Evolutionary conservation across 768 basidiomycete genomes (phyloP).

Genomic region (Serendipita indica): DNA sequence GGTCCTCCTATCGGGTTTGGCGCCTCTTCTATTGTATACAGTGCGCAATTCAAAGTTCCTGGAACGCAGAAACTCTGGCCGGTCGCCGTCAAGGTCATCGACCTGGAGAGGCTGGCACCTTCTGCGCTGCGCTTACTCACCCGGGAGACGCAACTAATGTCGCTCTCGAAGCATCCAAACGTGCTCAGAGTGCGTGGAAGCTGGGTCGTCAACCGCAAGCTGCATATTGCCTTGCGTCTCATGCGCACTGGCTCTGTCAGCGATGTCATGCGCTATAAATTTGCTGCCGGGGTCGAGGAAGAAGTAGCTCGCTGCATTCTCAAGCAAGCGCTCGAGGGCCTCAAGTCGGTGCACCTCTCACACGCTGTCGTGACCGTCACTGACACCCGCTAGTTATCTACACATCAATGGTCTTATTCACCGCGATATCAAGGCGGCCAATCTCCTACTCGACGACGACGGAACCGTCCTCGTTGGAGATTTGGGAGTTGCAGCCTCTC

Average conservation of each 20-base stretch:
- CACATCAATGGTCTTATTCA: constrained; percentile 86
- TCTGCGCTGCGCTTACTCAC: constrained; percentile 57
- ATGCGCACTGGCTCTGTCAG: constrained; percentile 71
- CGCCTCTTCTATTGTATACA: constrained; percentile 80
- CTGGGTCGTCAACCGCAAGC: constrained; percentile 72
- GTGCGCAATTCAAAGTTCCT: constrained; percentile 47
- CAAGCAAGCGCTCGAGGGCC: constrained; percentile 73
- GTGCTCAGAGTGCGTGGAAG: constrained; percentile 81
- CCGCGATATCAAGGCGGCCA: constrained; percentile 87
- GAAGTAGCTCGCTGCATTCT: constrained; percentile 75
- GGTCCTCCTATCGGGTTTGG: constrained; percentile 78
- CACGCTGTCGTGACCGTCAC: constrained; percentile 11
- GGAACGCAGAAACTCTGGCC: constrained; percentile 14
- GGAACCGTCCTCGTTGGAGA: constrained; percentile 85
- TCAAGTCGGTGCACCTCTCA: constrained; percentile 42
- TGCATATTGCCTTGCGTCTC: constrained; percentile 74
- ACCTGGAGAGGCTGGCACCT: constrained; percentile 64
- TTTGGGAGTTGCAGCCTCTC: constrained; percentile 78
- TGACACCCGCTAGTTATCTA: constrained; percentile 42
- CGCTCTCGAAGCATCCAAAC: constrained; percentile 83
- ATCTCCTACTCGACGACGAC: constrained; percentile 80
- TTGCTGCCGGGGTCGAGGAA: constrained; percentile 83
- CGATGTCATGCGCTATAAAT: constrained; percentile 71
- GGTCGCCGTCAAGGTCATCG: constrained; percentile 80
- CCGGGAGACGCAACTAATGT: constrained; percentile 84